Evolutionary conservation across 208 protist species (phyloP), one percentile per base, ranked within the genome.

Genomic region (Trypanosoma mega): DNA sequence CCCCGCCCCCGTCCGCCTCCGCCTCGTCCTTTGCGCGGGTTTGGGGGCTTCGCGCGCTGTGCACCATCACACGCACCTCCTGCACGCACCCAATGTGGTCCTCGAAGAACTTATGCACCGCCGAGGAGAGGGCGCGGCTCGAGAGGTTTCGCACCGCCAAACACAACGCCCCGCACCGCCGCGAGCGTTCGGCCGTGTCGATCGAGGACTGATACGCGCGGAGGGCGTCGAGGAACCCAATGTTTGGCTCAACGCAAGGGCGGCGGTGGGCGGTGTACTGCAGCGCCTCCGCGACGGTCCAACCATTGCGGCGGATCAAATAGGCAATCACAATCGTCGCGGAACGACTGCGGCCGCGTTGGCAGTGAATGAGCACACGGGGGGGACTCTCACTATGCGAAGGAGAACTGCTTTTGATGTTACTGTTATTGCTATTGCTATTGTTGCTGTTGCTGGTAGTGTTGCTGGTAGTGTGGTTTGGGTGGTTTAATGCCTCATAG

Each of bases 301-400:
- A 91, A 7, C 87, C 87, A 63, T 91, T 92, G 52, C 75, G 79
- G 46, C 76, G 75, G 16, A 96, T 84, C 21, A 92, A 69, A 46
- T 96, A 94, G 3, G 90, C 90, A 18, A 90, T 60, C 21, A 93
- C 90, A 50, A 96, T 81, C 0, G 90, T 92, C 12, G 66, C 75
- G 18, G 85, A 93, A 34, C 90, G 87, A 63, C 85, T 93, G n/a
- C 74, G 52, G 1, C 90, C 90, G 51, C 85, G 82, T 51, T 91
- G 87, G 61, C 90, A 96, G 72, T 96, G 86, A 46, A 93, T 78
- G 14, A 96, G 74, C 20, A 93, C 72, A 8, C 75, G 54, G 3
- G 86, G 86, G 20, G 57, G 36, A 3, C 39, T 53, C n/a, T n/a
- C n/a, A n/a, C n/a, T n/a, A n/a, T n/a, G n/a, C n/a, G n/a, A n/a